Evolutionary conservation across 2,329 filamentous ascomycete species (phyloP).

Genomic region (Hirsutella thompsonii): DNA sequence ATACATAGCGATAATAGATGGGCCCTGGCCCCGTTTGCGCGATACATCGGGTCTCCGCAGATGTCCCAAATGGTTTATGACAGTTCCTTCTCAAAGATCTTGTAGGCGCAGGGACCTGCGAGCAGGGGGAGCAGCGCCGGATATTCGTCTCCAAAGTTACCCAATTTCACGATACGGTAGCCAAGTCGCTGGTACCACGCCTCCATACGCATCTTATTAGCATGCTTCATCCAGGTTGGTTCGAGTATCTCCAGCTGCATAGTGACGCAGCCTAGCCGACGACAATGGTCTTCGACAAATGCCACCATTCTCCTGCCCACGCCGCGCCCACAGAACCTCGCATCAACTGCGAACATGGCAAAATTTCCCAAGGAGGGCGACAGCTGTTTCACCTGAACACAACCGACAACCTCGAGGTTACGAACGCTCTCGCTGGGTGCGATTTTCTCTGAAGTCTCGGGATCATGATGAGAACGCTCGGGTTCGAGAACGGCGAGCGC

Average conservation of each 20-base stretch:
- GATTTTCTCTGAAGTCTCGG: background rate
- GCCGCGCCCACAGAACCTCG: constrained; percentile 10
- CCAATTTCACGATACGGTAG: constrained; percentile 13
- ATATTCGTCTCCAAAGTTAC: constrained; percentile 14
- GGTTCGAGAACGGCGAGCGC: constrained; percentile 10
- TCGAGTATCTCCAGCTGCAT: constrained; percentile 17
- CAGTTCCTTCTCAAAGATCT: constrained; percentile 14
- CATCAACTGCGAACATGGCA: constrained; percentile 15
- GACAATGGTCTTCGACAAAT: constrained; percentile 16
- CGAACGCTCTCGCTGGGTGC: background rate
- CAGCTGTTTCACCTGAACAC: constrained; percentile 12
- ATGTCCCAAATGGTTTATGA: background rate
- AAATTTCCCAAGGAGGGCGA: constrained; percentile 11
- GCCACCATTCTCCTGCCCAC: constrained; percentile 11
- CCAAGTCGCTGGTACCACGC: constrained; percentile 17
- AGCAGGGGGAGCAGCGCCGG: constrained; percentile 13
- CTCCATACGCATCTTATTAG: constrained; percentile 12
- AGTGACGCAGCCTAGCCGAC: constrained; percentile 11
- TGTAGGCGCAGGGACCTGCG: constrained; percentile 14
- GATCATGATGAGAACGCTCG: background rate
- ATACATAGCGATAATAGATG: no score
- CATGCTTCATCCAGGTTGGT: constrained; percentile 13
- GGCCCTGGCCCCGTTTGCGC: no score
- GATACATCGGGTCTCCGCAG: no score
- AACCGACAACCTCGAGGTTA: constrained; percentile 9